A percentile compares a stretch with the other conserved stretches of the same genome.
phyloP scores from a whole-genome alignment of 1,284 basidiomycete species.

The Ceratobasidium theobromae region DNA sequence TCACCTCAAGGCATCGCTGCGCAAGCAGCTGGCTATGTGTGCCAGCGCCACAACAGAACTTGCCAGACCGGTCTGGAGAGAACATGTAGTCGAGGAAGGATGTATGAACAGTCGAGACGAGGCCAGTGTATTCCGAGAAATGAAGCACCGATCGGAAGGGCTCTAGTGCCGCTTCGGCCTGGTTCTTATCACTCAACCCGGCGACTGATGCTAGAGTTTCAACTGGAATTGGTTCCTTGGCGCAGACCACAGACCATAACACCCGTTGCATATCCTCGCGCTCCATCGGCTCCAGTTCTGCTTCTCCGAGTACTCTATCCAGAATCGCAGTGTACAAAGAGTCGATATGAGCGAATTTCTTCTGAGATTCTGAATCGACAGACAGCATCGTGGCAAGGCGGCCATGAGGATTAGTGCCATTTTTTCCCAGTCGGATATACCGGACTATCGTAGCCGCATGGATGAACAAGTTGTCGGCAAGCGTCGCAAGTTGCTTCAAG shows the following conservation, averaged over 20 bases:
- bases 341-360: not conserved
- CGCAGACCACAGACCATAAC: too few species aligned
- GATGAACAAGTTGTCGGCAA: conserved; percentile 27
- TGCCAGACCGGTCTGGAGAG: too few species aligned
- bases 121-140: too few species aligned
- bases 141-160: not conserved
- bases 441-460: conserved; percentile 10
- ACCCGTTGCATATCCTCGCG: too few species aligned
- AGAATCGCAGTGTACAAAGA: not conserved
- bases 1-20: too few species aligned
- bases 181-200: not conserved
- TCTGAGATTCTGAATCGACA: not conserved
- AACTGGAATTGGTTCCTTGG: too few species aligned
- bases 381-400: not conserved
- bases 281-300: not conserved
- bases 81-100: too few species aligned
- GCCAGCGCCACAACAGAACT: too few species aligned
- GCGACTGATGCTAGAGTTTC: not conserved
- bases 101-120: too few species aligned
- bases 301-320: not conserved
- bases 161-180: not conserved
- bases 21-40: too few species aligned
- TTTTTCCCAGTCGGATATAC: not conserved
- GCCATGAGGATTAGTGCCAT: not conserved
- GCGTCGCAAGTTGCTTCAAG: too few species aligned